Evolutionary conservation across 1,139 yeast species (phyloP).

Genomic region (Saccharomyces hybrid): DNA sequence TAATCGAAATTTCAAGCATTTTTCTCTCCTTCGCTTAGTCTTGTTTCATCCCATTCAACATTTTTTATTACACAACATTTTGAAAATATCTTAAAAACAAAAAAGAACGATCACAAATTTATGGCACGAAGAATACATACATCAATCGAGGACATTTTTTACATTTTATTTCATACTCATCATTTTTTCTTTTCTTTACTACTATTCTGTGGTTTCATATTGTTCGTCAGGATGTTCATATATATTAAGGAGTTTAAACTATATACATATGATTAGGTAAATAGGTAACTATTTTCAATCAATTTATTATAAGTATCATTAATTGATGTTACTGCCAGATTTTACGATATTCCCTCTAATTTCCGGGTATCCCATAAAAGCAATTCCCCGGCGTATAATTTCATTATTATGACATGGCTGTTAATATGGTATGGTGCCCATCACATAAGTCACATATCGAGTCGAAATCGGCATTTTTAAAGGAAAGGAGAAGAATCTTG

Average conservation of each 20-base stretch:
- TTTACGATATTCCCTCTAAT: neutral
- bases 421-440: neutral
- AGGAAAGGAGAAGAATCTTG: neutral
- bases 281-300: neutral
- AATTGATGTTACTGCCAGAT: neutral
- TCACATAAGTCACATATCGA: neutral
- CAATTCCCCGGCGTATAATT: neutral
- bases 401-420: neutral
- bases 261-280: neutral
- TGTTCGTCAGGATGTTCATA: neutral
- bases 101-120: neutral
- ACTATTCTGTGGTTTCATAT: neutral
- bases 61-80: constrained; percentile 1
- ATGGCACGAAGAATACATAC: neutral
- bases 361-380: neutral
- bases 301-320: neutral
- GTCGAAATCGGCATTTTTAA: neutral
- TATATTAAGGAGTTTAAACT: neutral
- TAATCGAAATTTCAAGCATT: neutral
- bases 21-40: neutral
- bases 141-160: neutral
- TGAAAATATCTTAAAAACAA: constrained; percentile 2
- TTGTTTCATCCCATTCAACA: neutral
- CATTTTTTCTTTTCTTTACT: neutral
- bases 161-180: neutral